Base-by-base conservation (phyloP, 345 rosid species). In the Ceriops decandra region DNA sequence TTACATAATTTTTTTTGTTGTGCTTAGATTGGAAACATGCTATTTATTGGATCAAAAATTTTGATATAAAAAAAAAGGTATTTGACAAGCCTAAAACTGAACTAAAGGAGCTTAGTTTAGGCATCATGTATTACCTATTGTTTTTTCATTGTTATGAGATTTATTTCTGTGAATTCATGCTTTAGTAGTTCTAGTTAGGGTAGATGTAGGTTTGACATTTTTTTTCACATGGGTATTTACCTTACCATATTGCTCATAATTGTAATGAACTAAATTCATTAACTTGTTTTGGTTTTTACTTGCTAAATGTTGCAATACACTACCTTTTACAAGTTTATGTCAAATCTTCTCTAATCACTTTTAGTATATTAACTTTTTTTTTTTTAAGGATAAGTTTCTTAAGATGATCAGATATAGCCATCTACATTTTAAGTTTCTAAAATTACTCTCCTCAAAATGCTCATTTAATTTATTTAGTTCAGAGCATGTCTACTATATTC, bases 311-410 rank as follows among this genome's bases (percentile, higher is more conserved):
- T 33, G 36, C 36, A 33, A 33, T 7, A 33, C 10, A 5, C 54
- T 22, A 30, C 53, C 31, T n/a, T 28, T 15, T 65, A 24, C 54
- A 28, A 46, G 33, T 56, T 69, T 47, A 0, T n/a, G 26, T 57
- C 47, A 38, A 54, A 16, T 68, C 19, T 32, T 26, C 33, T 38
- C 70, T 67, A 60, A 57, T 61, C 30, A 52, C 5, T 62, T 60
- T 61, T 66, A 56, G 27, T 59, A 35, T 64, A 30, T 51, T 19
- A 26, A 17, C 51, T 59, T 27, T 66, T 56, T 9, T 81, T 72
- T 74, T 81, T 64, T 86, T 22, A 22, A 93, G 98, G 98, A 88
- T 70, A 79, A 85, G 65, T 81, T 91, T 84, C 79, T 89, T 69
- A 76, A 86, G 75, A 79, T 58, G 80, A 72, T 89, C 7, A 90